Conservation (phyloP, 139 green algal genomes). For the Picochlorum sp. region DNA sequence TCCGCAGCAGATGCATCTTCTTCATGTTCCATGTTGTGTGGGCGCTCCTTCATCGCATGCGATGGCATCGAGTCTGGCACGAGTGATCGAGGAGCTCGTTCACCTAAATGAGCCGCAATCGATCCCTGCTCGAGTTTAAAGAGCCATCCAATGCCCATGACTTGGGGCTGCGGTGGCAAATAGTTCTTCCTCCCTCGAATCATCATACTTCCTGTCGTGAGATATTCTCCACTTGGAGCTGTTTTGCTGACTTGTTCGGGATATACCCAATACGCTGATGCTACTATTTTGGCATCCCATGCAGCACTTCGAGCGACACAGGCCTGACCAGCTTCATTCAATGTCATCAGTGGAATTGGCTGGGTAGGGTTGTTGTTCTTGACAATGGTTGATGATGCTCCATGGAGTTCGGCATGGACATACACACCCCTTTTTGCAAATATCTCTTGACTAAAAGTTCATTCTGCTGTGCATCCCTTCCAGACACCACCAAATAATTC, state of each 20-base stretch:
- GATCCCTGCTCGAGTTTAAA: conserved; percentile 67
- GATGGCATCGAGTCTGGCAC: background rate
- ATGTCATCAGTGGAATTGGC: conserved; percentile 62
- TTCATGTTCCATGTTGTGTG: background rate
- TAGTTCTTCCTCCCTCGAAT: conserved; percentile 93
- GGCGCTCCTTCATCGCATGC: too few species aligned
- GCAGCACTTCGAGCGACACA: conserved; percentile 79
- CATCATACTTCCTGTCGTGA: conserved; percentile 87
- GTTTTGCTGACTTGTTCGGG: conserved; percentile 89
- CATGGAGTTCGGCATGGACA: conserved; percentile 91
- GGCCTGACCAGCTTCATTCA: conserved; percentile 69
- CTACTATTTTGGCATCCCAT: conserved; percentile 90
- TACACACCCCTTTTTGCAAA: conserved; percentile 60
- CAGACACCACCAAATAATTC: conserved; percentile 87
- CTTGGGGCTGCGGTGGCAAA: conserved; percentile 80
- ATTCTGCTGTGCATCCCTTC: conserved; percentile 91
- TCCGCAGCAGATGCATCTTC: conserved; percentile 6
- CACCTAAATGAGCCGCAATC: conserved; percentile 70
- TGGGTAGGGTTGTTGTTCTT: conserved; percentile 53
- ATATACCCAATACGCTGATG: conserved; percentile 90
- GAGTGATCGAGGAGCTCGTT: conserved; percentile 44
- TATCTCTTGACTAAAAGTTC: conserved; percentile 89
- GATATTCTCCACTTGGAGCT: conserved; percentile 86
- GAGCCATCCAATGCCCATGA: conserved; percentile 88
- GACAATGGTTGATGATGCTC: conserved; percentile 80